Evolutionary conservation across 2,329 filamentous ascomycete genomes (phyloP), one percentile per base, ranked within the genome.

Genomic region (Alternaria gansuensis): DNA sequence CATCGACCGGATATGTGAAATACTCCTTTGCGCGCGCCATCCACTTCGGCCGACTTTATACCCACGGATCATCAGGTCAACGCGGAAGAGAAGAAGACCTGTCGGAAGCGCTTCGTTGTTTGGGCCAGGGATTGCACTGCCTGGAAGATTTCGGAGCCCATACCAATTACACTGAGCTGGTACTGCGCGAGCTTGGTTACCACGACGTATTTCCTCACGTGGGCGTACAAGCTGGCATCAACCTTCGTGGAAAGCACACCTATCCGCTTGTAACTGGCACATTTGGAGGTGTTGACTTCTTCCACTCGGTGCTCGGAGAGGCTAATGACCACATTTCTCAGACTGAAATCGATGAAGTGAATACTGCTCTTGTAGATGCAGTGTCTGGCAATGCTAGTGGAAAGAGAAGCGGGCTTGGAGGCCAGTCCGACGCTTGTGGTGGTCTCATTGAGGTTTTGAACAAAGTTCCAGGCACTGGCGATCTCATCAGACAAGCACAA

Each of bases 1-100:
- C 95, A 21, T 97, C 93, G 63, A 82, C 91, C 7, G 93, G 91
- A 37, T 97, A 94, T 71, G 84, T 97, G 59, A 78, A 75, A 41
- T 77, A 85, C 66, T 80, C 79, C 17, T 81, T 83, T 46, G 74
- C 78, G 24, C 77, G 82, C 51, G 78, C 77, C 23, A 83, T 83
- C 43, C 81, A 83, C 63, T 82, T 79, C 54, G 81, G 81, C 8
- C 72, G 81, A 23, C 59, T 81, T 59, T 83, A 82, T 62, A 82
- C 80, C 1, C 75, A 78, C 59, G 79, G 79, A 10, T 69, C 76
- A 9, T 74, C 78, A 31, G 77, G 75, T 31, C 77, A 79, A 44
- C 73, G 77, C 37, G 77, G 77, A 44, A 62, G 68, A 7, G 79
- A 82, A 56, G 78, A 81, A 52, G 80, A 83, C 54, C 75, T 83